These are phyloP conservation scores for Karstenula rhodostoma DNA, from an alignment of 2,329 filamentous ascomycete genomes.

Conservation along the genomic window DNA sequence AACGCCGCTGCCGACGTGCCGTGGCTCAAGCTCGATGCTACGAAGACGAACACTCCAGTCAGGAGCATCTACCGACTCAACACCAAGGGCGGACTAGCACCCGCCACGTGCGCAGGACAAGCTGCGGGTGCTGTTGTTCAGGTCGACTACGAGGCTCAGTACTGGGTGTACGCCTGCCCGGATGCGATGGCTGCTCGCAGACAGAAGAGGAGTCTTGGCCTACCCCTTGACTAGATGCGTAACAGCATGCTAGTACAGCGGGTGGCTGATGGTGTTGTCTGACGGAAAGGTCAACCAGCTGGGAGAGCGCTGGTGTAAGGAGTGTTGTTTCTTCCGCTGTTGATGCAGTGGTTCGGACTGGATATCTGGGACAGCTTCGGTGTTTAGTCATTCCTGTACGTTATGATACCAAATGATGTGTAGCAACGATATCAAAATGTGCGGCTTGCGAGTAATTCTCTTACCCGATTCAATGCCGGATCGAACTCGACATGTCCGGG, in stretches of 20 bases:
- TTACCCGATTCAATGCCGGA: background rate
- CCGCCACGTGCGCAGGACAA: slow-evolving; percentile 69
- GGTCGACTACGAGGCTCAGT: slow-evolving; percentile 86
- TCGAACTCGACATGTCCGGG: background rate
- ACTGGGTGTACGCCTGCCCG: slow-evolving; percentile 63
- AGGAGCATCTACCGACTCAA: slow-evolving; percentile 82
- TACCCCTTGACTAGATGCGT: slow-evolving; percentile 10
- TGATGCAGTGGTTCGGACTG: background rate
- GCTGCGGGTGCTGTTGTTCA: slow-evolving; percentile 62
- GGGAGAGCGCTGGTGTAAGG: background rate
- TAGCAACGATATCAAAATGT: background rate
- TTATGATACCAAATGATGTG: background rate
- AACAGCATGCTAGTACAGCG: background rate
- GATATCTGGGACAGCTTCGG: background rate
- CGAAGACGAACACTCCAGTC: slow-evolving; percentile 53
- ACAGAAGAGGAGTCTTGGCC: slow-evolving; percentile 16
- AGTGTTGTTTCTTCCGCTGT: background rate
- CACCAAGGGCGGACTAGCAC: slow-evolving; percentile 81
- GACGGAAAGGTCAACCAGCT: background rate
- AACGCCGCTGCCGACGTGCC: slow-evolving; percentile 69
- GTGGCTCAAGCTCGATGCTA: slow-evolving; percentile 76
- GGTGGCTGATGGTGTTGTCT: background rate
- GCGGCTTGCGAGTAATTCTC: background rate
- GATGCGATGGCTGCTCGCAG: slow-evolving; percentile 15
- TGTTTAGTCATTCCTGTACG: background rate